Evolutionary conservation across 2,329 filamentous ascomycete species (phyloP).

Genomic region (Westerdykella sp.): DNA sequence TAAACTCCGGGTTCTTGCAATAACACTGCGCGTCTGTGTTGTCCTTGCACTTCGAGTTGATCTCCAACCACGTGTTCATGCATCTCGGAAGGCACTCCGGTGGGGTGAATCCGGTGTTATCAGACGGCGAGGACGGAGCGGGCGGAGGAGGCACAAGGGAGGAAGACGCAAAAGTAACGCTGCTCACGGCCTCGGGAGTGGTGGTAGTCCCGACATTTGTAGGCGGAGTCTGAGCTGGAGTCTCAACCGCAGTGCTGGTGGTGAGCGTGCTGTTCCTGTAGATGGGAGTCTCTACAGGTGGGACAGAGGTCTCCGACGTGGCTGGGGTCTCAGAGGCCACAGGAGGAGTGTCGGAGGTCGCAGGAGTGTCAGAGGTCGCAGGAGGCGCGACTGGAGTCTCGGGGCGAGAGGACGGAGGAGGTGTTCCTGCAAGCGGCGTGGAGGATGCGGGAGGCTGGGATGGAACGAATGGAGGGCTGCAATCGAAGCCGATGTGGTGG

Average conservation of each 20-base stretch:
- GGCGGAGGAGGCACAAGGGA: conserved; percentile 5
- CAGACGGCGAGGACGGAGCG: conserved; percentile 10
- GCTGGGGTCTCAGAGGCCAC: conserved; percentile 10
- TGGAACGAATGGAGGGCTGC: conserved; percentile 36
- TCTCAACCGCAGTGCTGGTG: not conserved
- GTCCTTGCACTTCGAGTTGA: conserved; percentile 65
- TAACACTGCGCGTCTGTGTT: conserved; percentile 82
- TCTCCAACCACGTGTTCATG: conserved; percentile 79
- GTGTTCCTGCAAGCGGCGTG: not conserved
- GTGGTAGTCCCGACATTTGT: conserved; percentile 2
- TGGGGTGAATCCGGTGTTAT: conserved; percentile 29
- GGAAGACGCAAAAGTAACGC: not conserved
- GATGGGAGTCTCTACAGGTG: not conserved
- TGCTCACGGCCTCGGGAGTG: conserved; percentile 2
- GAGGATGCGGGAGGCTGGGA: conserved; percentile 6
- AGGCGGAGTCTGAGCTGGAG: conserved; percentile 1
- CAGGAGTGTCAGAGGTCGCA: conserved; percentile 6
- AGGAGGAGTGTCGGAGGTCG: conserved; percentile 13
- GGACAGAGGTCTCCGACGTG: not conserved
- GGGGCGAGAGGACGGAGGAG: not conserved
- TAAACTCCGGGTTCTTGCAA: conserved; percentile 74
- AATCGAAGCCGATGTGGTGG: conserved; percentile 71
- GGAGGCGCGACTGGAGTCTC: no score
- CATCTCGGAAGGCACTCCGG: conserved; percentile 76
- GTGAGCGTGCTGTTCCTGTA: no score